These are phyloP conservation scores for Fusarium piperis DNA, from an alignment of 2,329 filamentous ascomycete genomes.

Conservation along the genomic window DNA sequence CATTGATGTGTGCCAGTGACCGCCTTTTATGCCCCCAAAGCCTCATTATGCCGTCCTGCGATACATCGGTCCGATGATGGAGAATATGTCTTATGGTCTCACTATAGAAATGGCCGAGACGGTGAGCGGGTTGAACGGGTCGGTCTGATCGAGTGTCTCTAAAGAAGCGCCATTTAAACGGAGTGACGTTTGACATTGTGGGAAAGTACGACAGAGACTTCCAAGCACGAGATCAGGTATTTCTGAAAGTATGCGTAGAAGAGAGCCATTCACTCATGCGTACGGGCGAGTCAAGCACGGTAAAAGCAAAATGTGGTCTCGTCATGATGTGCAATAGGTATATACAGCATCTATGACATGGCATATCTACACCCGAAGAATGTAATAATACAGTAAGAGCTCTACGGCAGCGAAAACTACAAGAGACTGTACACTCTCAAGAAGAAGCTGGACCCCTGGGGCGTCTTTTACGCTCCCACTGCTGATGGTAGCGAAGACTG, in stretches of 20 bases:
- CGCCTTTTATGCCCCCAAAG: neutral
- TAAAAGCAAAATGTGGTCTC: neutral
- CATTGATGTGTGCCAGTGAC: neutral
- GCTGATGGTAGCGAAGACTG: slow-evolving; percentile 29
- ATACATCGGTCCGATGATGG: neutral
- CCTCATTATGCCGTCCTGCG: neutral
- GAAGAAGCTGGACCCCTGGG: slow-evolving; percentile 44
- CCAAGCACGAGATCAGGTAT: neutral
- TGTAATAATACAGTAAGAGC: neutral
- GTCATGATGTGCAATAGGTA: neutral
- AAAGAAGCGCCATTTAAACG: neutral
- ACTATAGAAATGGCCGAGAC: neutral
- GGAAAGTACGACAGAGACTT: neutral
- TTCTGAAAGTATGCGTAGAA: neutral
- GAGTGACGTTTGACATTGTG: neutral
- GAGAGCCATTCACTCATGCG: neutral
- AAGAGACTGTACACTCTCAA: slow-evolving; percentile 43
- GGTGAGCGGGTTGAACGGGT: neutral
- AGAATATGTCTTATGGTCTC: neutral
- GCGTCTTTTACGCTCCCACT: slow-evolving; percentile 39
- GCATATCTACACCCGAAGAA: neutral
- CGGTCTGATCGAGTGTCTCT: neutral
- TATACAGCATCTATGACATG: neutral
- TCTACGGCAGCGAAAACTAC: slow-evolving; percentile 36
- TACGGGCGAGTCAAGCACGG: neutral